Evolutionary conservation across 345 rosid species (phyloP).

Genomic region (Citrus glauca): DNA sequence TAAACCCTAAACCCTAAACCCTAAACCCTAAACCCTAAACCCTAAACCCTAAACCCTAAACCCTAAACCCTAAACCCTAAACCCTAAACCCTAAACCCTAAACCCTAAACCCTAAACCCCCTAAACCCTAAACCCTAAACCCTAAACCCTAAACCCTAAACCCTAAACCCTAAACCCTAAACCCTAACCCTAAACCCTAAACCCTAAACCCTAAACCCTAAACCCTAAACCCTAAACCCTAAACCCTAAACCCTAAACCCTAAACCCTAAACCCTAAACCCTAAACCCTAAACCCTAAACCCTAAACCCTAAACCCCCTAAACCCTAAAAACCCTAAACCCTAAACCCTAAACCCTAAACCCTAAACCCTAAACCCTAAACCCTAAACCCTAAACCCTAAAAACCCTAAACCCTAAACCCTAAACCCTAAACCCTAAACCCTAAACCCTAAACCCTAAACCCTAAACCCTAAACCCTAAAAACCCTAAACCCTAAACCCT

Average conservation of each 20-base stretch:
- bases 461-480: conserved; percentile 5
- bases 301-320: conserved; percentile 14
- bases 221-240: conserved; percentile 10
- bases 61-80: conserved; percentile 14
- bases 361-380: conserved; percentile 4
- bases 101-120: neutral
- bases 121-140: conserved; percentile 9
- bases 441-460: conserved; percentile 2
- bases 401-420: conserved; percentile 16
- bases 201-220: neutral
- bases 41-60: conserved; percentile 1
- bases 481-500: conserved; percentile 5
- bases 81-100: conserved; percentile 15
- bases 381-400: conserved; percentile 17
- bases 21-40: conserved; percentile 13
- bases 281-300: conserved; percentile 2
- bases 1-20: conserved; percentile 9
- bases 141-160: conserved; percentile 15
- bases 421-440: conserved; percentile 9
- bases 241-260: conserved; percentile 15
- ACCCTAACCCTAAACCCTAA: conserved; percentile 2
- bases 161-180: conserved; percentile 8
- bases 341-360: conserved; percentile 3
- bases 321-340: conserved; percentile 9
- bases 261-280: neutral